phyloP scores from a whole-genome alignment of 139 green algal species.

The Chlamydomonas sp. region DNA sequence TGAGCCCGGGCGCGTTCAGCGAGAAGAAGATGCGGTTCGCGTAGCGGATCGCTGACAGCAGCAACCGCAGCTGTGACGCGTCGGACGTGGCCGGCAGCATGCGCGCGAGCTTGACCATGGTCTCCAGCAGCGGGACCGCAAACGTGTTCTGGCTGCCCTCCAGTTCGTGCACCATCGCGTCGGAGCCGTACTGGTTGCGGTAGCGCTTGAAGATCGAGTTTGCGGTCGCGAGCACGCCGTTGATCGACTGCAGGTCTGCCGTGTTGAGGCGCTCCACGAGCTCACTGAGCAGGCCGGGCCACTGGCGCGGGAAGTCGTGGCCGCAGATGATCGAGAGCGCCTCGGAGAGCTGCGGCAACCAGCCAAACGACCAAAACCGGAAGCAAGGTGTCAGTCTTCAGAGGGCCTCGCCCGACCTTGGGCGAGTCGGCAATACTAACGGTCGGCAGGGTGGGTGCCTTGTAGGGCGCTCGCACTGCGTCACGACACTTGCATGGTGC shows the following conservation, averaged over 20 bases:
- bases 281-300: slow-evolving; percentile 83
- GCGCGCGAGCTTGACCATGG: slow-evolving; percentile 34
- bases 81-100: slow-evolving; percentile 14
- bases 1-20: slow-evolving; percentile 86
- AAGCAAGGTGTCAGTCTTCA: not conserved
- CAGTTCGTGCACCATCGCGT: slow-evolving; percentile 52
- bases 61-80: slow-evolving; percentile 29
- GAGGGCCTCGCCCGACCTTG: too few relatives aligned
- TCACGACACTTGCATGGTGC: not conserved
- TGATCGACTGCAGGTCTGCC: slow-evolving; percentile 50
- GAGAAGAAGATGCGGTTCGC: slow-evolving; percentile 85
- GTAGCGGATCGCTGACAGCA: slow-evolving; percentile 63
- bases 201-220: slow-evolving; percentile 97
- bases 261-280: slow-evolving; percentile 66
- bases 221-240: slow-evolving; percentile 79
- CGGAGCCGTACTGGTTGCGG: slow-evolving; percentile 30
- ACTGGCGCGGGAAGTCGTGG: slow-evolving; percentile 86
- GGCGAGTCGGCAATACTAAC: too few relatives aligned
- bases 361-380: slow-evolving; percentile 48
- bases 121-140: slow-evolving; percentile 48
- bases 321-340: slow-evolving; percentile 84
- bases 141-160: slow-evolving; percentile 73
- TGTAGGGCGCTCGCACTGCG: not conserved
- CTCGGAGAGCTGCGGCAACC: slow-evolving; percentile 89
- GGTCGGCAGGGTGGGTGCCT: too few relatives aligned